Conservation (phyloP, 768 basidiomycete genomes). For the Leccinum variicolor region DNA sequence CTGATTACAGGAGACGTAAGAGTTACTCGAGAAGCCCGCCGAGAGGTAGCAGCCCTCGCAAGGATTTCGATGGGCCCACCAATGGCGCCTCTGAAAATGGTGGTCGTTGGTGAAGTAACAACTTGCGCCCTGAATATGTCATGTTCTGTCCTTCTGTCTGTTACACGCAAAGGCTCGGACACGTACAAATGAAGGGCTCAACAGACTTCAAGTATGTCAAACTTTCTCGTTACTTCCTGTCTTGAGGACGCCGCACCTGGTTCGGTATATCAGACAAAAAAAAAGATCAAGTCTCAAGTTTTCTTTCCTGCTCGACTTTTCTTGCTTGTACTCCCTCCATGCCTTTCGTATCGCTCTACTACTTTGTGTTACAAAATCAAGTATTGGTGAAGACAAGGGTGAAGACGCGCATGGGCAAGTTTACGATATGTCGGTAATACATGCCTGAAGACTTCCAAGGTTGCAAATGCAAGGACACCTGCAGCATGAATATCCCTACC, state of each 20-base stretch:
- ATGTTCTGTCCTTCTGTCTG: slow-evolving; percentile 27
- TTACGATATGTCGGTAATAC: slow-evolving; percentile 36
- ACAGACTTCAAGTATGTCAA: slow-evolving; percentile 45
- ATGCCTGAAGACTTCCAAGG: slow-evolving; percentile 32
- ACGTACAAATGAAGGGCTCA: slow-evolving; percentile 41
- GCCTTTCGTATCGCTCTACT: slow-evolving; percentile 45
- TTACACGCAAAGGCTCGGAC: slow-evolving; percentile 40
- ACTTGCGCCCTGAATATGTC: slow-evolving; percentile 16
- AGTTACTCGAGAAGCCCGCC: slow-evolving; percentile 82
- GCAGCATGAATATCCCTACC: slow-evolving; percentile 7
- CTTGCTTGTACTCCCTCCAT: slow-evolving; percentile 39
- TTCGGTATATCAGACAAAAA: slow-evolving; percentile 52
- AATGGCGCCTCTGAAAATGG: slow-evolving; percentile 38
- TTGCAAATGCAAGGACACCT: slow-evolving; percentile 16
- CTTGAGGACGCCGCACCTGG: slow-evolving; percentile 45
- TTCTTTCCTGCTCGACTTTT: slow-evolving; percentile 53
- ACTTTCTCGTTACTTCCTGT: slow-evolving; percentile 48
- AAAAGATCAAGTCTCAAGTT: slow-evolving; percentile 68
- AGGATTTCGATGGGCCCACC: slow-evolving; percentile 47
- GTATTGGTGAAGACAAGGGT: slow-evolving; percentile 35
- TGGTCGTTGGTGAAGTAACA: slow-evolving; percentile 58
- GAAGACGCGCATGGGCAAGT: slow-evolving; percentile 37
- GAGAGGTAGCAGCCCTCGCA: slow-evolving; percentile 58
- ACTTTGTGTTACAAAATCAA: slow-evolving; percentile 44
- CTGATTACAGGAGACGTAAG: slow-evolving; percentile 69